Evolutionary conservation across 768 basidiomycete genomes (phyloP), one percentile per base, ranked within the genome.

Genomic region (Lepiota brunneoincarnata): DNA sequence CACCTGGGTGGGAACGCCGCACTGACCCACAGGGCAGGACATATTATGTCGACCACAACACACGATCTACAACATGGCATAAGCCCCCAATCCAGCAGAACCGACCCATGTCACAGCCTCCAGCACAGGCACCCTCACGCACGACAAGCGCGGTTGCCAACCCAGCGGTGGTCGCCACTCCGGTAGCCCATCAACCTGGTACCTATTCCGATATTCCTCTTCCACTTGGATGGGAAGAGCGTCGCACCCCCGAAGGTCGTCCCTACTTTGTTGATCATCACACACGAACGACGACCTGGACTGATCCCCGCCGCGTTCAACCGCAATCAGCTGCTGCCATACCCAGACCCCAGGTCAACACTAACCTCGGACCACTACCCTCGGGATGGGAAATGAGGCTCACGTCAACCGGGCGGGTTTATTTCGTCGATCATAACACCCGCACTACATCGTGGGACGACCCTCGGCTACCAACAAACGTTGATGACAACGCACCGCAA

Each of bases 301-400:
- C 83, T 18, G 93, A 96, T 68, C 93, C 93, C 2, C 82, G 93
- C 43, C 80, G 86, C 17, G 63, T 67, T 24, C 79, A 80, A 59
- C 74, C 73, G 61, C 61, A 79, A 59, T 64, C 82, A 57, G 63
- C 80, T 60, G 72, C 80, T 55, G 61, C 81, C 62, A 60, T 48
- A 42, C 35, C 75, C 14, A 65, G 81, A 21, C 76, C 75, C 51
- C 71, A 77, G 51, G 68, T 82, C 60, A 81, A 74, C 53, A 69
- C 84, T 58, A 75, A 87, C 59, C 81, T 93, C 15, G 93, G 93
- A 0, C 84, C 89, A 6, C 76, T 96, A 35, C 93, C 93, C 4
- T 89, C 86, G 41, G 93, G 93, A 56, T 96, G 93, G 93, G 93
- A 96, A 72, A 95, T 95, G 93, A 80, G 93, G 17, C 70, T 95